phyloP scores from a whole-genome alignment of 768 basidiomycete species.

The Sistotremastrum niveocremeum region DNA sequence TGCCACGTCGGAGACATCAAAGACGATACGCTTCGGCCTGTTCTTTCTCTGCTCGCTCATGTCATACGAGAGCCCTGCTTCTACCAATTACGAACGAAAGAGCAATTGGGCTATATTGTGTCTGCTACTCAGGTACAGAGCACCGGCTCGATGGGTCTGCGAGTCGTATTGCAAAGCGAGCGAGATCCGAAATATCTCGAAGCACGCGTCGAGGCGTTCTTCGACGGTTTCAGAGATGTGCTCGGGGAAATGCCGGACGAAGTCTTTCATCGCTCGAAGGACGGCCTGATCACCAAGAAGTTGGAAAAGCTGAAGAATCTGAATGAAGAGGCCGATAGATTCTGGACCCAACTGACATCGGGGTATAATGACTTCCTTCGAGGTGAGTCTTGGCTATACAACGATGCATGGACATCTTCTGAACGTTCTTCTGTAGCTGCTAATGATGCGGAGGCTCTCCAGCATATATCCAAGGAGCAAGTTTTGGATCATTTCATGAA shows the following conservation, averaged over 20 bases:
- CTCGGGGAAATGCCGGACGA: slow-evolving; percentile 56
- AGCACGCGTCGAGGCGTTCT: slow-evolving; percentile 76
- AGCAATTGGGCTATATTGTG: slow-evolving; percentile 93
- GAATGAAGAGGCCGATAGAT: slow-evolving; percentile 59
- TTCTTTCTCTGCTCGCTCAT: slow-evolving; percentile 59
- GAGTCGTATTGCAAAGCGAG: slow-evolving; percentile 84
- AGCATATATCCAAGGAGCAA: slow-evolving; percentile 58
- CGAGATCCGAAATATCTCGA: slow-evolving; percentile 70
- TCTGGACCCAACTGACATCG: slow-evolving; percentile 56
- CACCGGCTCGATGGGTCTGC: slow-evolving; percentile 59
- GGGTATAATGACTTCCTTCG: slow-evolving; percentile 81
- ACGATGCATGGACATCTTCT: not conserved
- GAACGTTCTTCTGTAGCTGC: slow-evolving; percentile 32
- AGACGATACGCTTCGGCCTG: slow-evolving; percentile 52
- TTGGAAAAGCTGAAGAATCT: slow-evolving; percentile 83
- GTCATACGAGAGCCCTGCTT: slow-evolving; percentile 89
- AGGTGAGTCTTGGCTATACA: slow-evolving; percentile 35
- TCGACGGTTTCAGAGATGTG: slow-evolving; percentile 54
- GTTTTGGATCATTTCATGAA: slow-evolving; percentile 56
- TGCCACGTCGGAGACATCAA: slow-evolving; percentile 59
- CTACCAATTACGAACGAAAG: slow-evolving; percentile 79
- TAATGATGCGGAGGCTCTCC: slow-evolving; percentile 56
- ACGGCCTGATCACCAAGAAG: slow-evolving; percentile 66
- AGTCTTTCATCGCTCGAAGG: slow-evolving; percentile 70
- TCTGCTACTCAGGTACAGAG: slow-evolving; percentile 43